Evolutionary conservation across 2,329 filamentous ascomycete genomes (phyloP), one percentile per base, ranked within the genome.

Genomic region (Diaporthe ilicicola): DNA sequence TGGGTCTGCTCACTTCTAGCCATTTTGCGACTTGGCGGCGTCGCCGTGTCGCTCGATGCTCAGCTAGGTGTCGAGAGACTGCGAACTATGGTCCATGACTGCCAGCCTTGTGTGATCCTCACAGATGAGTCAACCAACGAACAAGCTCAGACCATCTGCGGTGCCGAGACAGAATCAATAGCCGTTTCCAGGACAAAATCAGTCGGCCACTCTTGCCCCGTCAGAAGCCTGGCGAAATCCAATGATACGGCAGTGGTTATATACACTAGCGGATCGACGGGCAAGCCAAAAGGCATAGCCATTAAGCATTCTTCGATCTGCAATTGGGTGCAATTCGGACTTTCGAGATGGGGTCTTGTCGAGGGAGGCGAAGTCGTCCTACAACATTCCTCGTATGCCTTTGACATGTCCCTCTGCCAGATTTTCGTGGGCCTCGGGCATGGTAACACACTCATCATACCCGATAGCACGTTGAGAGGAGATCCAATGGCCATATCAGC

Each of bases 371-470:
- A 29, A 69, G 59, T 51, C 0, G 74, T 80, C 6, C 74, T 84
- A 5, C 81, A 83, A 67, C 81, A 84, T 59, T 80, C 73, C 44
- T 69, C 79, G 1, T 73, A 78, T 15, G 74, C 75, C 1, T 84
- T 83, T 67, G 79, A 84, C 69, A 37, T 79, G 15, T 79, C 79
- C 1, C 27, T 79, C 0, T 72, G 73, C 3, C 79, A 83, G 55
- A 77, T 78, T 13, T 78, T 80, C 65, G 67, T 71, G 3, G 78
- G 76, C 0, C 74, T 84, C 4, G 71, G 69, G 1, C 75, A 74
- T 48, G 81, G 81, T 2, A 81, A 79, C 1, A 77, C 70, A 0
- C 34, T 83, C 6, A 44, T 76, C 44, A 74, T 85, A 2, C 80
- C 76, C 0, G 75, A 78, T 1, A 42, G 67, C 2, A 46, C 56